Evolutionary conservation across 1,139 yeast species (phyloP).

Genomic region (Yamadazyma sp.): DNA sequence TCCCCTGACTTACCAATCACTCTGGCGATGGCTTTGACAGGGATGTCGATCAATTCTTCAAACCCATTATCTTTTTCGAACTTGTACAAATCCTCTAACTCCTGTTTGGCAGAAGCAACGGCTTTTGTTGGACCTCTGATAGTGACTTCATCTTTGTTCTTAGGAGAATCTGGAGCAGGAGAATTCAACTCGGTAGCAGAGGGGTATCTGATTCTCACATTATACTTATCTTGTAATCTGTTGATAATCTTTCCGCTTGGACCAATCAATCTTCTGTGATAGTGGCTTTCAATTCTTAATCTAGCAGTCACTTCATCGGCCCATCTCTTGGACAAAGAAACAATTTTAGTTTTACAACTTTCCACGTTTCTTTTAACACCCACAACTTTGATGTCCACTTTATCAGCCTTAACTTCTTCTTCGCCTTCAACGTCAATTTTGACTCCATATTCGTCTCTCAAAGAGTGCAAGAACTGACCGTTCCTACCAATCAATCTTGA

Average conservation of each 20-base stretch:
- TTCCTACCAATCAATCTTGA: conserved; percentile 88
- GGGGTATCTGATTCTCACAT: conserved; percentile 81
- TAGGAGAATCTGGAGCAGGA: conserved; percentile 36
- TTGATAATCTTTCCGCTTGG: conserved; percentile 78
- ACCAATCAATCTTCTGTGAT: conserved; percentile 84
- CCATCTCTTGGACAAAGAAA: conserved; percentile 66
- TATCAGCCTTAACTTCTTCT: conserved; percentile 37
- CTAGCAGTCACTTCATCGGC: conserved; percentile 76
- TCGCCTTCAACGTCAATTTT: conserved; percentile 60
- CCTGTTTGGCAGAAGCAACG: conserved; percentile 83
- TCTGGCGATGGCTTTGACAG: conserved; percentile 71
- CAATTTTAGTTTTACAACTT: conserved; percentile 64
- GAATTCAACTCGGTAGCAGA: conserved; percentile 28
- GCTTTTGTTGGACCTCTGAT: conserved; percentile 92
- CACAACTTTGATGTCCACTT: conserved; percentile 58
- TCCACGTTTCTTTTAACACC: conserved; percentile 83
- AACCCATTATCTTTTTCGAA: conserved; percentile 89
- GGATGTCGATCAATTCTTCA: conserved; percentile 61
- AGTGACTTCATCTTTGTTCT: conserved; percentile 62
- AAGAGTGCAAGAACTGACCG: conserved; percentile 69
- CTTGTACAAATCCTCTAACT: conserved; percentile 76
- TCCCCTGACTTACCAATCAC: conserved; percentile 92
- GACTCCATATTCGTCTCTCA: conserved; percentile 79
- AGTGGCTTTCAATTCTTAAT: conserved; percentile 71
- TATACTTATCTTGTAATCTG: conserved; percentile 86